phyloP scores from a whole-genome alignment of 164 flowering plant genomes.

The Vitis rupestris region DNA sequence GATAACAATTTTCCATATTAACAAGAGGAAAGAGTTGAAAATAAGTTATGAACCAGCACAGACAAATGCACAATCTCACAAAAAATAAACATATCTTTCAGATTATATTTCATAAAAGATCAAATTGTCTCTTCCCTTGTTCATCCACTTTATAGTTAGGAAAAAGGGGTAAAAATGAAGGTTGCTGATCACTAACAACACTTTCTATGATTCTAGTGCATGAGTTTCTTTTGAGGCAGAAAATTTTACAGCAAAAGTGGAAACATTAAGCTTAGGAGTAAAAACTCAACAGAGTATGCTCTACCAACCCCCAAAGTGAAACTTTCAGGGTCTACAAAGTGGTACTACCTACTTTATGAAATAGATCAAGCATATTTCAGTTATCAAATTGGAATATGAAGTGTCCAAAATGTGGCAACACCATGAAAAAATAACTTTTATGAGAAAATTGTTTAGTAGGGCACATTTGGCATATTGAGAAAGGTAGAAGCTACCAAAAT shows the following conservation, averaged over 20 bases:
- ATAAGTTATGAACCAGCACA: background rate
- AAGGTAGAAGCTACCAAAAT: too few relatives aligned
- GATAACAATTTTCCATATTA: too few relatives aligned
- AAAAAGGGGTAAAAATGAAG: too few relatives aligned
- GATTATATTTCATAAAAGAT: background rate
- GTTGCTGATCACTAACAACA: too few relatives aligned
- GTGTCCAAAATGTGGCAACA: too few relatives aligned
- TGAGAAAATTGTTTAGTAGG: too few relatives aligned
- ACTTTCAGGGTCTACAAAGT: too few relatives aligned
- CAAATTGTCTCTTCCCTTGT: background rate
- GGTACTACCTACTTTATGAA: too few relatives aligned
- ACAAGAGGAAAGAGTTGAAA: background rate
- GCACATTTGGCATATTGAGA: too few relatives aligned
- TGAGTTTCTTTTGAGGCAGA: background rate
- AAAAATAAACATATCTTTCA: background rate
- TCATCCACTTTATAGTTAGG: background rate
- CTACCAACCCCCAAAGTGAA: too few relatives aligned
- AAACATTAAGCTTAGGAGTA: background rate
- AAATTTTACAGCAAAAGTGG: background rate
- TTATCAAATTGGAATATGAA: too few relatives aligned
- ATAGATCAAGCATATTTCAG: background rate
- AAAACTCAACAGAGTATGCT: background rate
- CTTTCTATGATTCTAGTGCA: background rate
- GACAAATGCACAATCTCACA: background rate
- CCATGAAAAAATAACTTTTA: too few relatives aligned